Percentiles rank a stretch among this genome's conserved stretches.
These are phyloP conservation scores for Colletotrichum liaoningense DNA, from an alignment of 2,329 filamentous ascomycete genomes.

Conservation along the genomic window DNA sequence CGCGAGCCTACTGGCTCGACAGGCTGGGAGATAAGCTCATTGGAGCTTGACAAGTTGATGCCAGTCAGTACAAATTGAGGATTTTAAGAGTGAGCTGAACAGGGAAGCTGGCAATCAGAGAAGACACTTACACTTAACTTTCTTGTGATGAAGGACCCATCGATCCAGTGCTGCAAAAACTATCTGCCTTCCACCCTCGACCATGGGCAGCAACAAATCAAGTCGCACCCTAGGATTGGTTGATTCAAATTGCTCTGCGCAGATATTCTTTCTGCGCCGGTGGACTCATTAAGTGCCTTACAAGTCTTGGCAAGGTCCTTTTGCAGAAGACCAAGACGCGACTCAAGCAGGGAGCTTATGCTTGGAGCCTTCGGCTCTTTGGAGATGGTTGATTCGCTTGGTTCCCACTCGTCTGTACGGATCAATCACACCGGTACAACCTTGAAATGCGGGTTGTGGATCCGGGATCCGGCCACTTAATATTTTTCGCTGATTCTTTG, in stretches of 20 bases:
- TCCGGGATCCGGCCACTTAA: background rate
- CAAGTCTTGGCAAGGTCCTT: background rate
- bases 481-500: too few species aligned
- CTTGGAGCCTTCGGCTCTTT: background rate
- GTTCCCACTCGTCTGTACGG: background rate
- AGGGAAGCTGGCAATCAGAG: background rate
- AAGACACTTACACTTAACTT: background rate
- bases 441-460: background rate
- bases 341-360: background rate
- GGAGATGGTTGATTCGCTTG: background rate
- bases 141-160: background rate
- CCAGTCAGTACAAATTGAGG: background rate
- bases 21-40: background rate
- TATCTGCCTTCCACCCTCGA: background rate
- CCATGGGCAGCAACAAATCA: background rate
- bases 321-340: slow-evolving; percentile 10
- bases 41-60: background rate
- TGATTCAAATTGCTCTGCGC: background rate
- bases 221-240: background rate
- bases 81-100: background rate
- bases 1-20: too few species aligned
- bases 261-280: background rate
- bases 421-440: background rate
- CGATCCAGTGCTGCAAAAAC: background rate
- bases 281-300: background rate